These are phyloP conservation scores for Dendrobium officinale DNA, from an alignment of 106 monocot species.

Conservation along the genomic window DNA sequence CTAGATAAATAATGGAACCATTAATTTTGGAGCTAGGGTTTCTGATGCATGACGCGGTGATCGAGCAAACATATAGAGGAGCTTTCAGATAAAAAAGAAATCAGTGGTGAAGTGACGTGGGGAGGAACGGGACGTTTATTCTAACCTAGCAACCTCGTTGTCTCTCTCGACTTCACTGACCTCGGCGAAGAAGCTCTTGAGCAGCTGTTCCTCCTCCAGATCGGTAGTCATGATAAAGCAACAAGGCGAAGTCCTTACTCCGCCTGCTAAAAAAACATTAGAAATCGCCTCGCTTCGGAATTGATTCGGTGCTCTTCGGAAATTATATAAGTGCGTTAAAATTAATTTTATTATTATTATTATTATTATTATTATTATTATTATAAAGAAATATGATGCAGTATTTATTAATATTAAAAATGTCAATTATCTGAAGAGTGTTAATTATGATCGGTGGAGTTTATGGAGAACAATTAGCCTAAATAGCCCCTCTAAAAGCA, in stretches of 20 bases:
- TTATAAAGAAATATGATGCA: too few relatives aligned
- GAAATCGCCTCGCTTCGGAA: too few relatives aligned
- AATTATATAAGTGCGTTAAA: too few relatives aligned
- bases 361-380: too few relatives aligned
- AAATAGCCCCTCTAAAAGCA: too few relatives aligned
- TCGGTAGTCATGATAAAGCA: conserved; percentile 24
- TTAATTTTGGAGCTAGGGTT: neutral
- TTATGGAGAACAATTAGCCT: too few relatives aligned
- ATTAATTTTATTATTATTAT: too few relatives aligned
- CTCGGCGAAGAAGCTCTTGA: conserved; percentile 80
- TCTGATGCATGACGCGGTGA: neutral
- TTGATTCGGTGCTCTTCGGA: too few relatives aligned
- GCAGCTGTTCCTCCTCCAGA: conserved; percentile 58
- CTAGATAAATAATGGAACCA: neutral
- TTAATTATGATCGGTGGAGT: too few relatives aligned
- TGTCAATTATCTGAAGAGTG: too few relatives aligned
- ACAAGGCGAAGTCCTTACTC: neutral
- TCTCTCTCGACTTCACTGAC: conserved; percentile 89
- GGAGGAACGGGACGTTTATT: neutral
- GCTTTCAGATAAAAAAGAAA: neutral
- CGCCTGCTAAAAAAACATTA: too few relatives aligned
- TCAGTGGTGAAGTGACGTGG: neutral
- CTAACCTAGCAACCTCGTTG: conserved; percentile 82
- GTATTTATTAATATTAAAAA: too few relatives aligned
- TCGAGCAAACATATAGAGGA: neutral